Percentiles rank a stretch among this genome's conserved stretches.
Conservation (phyloP, 305 asterid species). For the Rubia tinctorum region DNA sequence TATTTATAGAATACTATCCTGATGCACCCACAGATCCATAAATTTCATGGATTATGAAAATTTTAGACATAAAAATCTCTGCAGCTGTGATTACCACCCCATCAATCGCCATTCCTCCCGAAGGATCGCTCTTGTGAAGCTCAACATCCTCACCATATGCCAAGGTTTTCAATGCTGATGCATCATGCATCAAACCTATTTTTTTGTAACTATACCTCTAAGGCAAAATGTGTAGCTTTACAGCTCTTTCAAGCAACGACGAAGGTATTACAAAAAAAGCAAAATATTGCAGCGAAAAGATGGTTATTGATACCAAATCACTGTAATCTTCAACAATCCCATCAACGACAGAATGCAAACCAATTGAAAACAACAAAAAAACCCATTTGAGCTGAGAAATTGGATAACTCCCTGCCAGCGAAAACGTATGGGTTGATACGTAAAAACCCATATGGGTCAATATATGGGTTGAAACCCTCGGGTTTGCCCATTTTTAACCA, state of each 20-base stretch:
- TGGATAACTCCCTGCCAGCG: slow-evolving; percentile 41
- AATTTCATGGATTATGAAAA: slow-evolving; percentile 52
- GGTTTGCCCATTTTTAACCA: too few species aligned
- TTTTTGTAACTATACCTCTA: slow-evolving; percentile 31
- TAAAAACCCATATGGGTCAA: too few species aligned
- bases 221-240: slow-evolving; percentile 60
- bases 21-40: slow-evolving; percentile 38
- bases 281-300: slow-evolving; percentile 62
- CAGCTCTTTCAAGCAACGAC: slow-evolving; percentile 45
- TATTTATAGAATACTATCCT: not conserved
- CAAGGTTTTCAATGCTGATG: slow-evolving; percentile 39
- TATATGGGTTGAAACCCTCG: too few species aligned
- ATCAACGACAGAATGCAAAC: slow-evolving; percentile 52
- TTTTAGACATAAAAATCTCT: slow-evolving; percentile 29
- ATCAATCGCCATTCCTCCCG: slow-evolving; percentile 28
- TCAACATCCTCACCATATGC: slow-evolving; percentile 29
- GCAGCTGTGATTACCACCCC: slow-evolving; percentile 49
- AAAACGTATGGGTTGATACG: too few species aligned
- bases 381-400: slow-evolving; percentile 46
- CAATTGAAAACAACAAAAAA: slow-evolving; percentile 60
- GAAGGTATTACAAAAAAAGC: slow-evolving; percentile 43
- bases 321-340: slow-evolving; percentile 37
- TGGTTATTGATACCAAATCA: slow-evolving; percentile 40
- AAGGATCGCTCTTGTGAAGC: slow-evolving; percentile 19
- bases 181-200: slow-evolving; percentile 26